A percentile compares a stretch with the other conserved stretches of the same genome.
Evolutionary conservation across 1,139 yeast species (phyloP).

Genomic region (Hyphopichia burtonii): DNA sequence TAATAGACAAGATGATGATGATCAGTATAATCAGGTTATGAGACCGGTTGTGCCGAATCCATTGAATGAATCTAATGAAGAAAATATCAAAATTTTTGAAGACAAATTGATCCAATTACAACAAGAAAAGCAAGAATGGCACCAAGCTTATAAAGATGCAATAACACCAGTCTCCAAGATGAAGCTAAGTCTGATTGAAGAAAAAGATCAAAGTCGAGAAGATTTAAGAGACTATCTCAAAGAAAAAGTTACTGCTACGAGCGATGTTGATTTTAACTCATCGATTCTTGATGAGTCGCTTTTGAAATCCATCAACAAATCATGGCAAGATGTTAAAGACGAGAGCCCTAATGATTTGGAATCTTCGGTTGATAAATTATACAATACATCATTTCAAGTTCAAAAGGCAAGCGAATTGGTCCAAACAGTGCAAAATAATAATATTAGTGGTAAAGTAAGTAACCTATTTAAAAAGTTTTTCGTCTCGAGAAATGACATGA

Average conservation of each 20-base stretch:
- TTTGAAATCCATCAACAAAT: slow-evolving; percentile 6
- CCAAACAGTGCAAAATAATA: slow-evolving; percentile 13
- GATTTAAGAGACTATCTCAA: slow-evolving; percentile 13
- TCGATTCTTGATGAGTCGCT: not conserved
- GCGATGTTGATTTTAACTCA: slow-evolving; percentile 1
- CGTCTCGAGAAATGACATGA: not conserved
- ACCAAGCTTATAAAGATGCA: slow-evolving; percentile 24
- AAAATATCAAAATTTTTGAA: slow-evolving; percentile 46
- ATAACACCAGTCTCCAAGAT: slow-evolving; percentile 18
- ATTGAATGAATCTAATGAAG: slow-evolving; percentile 50
- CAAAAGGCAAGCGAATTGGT: slow-evolving; percentile 20
- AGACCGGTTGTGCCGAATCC: slow-evolving; percentile 50
- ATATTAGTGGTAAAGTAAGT: slow-evolving; percentile 17
- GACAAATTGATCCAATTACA: slow-evolving; percentile 43
- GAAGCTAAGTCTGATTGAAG: slow-evolving; percentile 9
- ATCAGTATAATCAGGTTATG: slow-evolving; percentile 17
- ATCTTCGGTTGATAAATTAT: slow-evolving; percentile 22
- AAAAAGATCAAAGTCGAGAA: slow-evolving; percentile 3
- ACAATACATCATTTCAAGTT: slow-evolving; percentile 21
- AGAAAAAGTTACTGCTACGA: slow-evolving; percentile 5
- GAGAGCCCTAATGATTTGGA: slow-evolving; percentile 16
- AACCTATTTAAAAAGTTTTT: slow-evolving; percentile 17
- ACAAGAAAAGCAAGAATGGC: slow-evolving; percentile 53
- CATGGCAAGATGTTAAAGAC: slow-evolving; percentile 9
- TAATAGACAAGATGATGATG: slow-evolving; percentile 28